Conservation (phyloP, 1,284 basidiomycete species). For the Grifola frondosa region DNA sequence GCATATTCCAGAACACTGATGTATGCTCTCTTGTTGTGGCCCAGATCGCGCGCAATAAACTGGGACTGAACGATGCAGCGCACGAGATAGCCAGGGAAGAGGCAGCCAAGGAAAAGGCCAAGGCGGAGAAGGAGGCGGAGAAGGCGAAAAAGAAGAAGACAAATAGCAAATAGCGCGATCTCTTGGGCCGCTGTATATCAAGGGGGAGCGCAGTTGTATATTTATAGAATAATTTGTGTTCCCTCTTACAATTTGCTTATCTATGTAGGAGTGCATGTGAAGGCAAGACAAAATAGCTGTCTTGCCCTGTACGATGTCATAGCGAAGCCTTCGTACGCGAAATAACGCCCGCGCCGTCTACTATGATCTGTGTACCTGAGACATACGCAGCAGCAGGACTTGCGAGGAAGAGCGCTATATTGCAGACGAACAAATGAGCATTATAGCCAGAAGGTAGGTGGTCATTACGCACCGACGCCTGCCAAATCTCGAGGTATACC, state of each 20-base stretch:
- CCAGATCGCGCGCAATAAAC: slow-evolving; percentile 88
- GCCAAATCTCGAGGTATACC: slow-evolving; percentile 74
- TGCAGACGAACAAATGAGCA: not conserved
- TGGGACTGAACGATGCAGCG: slow-evolving; percentile 90
- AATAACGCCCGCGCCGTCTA: slow-evolving; percentile 61
- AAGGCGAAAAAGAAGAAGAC: slow-evolving; percentile 32
- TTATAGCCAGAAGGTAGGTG: not conserved
- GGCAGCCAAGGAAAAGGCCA: slow-evolving; percentile 60
- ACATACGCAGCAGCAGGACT: slow-evolving; percentile 73
- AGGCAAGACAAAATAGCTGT: not conserved
- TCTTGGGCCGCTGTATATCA: not conserved
- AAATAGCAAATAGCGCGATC: slow-evolving; percentile 10
- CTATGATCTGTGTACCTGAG: slow-evolving; percentile 67
- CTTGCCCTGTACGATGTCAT: slow-evolving; percentile 6
- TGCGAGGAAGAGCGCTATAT: slow-evolving; percentile 61
- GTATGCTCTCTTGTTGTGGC: slow-evolving; percentile 1
- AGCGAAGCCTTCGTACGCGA: slow-evolving; percentile 18
- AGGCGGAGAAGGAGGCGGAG: slow-evolving; percentile 46
- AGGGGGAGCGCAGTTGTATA: slow-evolving; percentile 3
- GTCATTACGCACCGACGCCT: slow-evolving; percentile 47
- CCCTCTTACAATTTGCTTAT: too few species aligned
- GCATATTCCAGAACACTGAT: slow-evolving; percentile 1
- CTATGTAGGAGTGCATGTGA: not conserved
- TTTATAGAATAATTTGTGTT: slow-evolving; percentile 1
- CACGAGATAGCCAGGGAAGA: slow-evolving; percentile 80